Evolutionary conservation across 306 rosid species (phyloP).

Genomic region (Glycyrrhiza uralensis): DNA sequence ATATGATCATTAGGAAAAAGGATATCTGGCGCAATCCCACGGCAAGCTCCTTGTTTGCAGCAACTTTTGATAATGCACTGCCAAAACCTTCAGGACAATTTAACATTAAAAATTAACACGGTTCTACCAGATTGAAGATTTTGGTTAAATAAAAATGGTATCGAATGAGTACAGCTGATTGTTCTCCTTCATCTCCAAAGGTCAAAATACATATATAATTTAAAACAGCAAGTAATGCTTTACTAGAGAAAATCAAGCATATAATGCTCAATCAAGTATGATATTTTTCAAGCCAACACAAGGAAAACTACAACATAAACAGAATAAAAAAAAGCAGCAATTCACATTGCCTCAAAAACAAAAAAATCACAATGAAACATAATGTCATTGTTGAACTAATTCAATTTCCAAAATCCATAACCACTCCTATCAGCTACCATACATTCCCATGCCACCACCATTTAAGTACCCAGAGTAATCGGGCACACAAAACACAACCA

Average conservation of each 20-base stretch:
- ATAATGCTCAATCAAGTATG: not conserved
- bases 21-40: constrained; percentile 95
- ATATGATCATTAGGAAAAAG: constrained; percentile 33
- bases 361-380: not conserved
- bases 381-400: not conserved
- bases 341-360: not conserved
- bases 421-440: not conserved
- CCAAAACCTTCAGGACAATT: constrained; percentile 73
- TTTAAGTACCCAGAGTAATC: not conserved
- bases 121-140: not conserved
- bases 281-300: not conserved
- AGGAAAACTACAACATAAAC: not conserved
- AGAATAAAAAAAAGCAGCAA: not conserved
- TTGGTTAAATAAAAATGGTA: not conserved
- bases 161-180: not conserved
- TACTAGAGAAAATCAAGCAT: not conserved
- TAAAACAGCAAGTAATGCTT: not conserved
- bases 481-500: not conserved
- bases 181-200: not conserved
- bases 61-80: constrained; percentile 76
- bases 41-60: constrained; percentile 70
- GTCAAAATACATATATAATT: not conserved
- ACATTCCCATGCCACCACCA: not conserved
- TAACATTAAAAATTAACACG: constrained; percentile 18
- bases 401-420: constrained; percentile 8